phyloP scores from a whole-genome alignment of 1,284 basidiomycete genomes.

The Cryptococcus deneoformans region DNA sequence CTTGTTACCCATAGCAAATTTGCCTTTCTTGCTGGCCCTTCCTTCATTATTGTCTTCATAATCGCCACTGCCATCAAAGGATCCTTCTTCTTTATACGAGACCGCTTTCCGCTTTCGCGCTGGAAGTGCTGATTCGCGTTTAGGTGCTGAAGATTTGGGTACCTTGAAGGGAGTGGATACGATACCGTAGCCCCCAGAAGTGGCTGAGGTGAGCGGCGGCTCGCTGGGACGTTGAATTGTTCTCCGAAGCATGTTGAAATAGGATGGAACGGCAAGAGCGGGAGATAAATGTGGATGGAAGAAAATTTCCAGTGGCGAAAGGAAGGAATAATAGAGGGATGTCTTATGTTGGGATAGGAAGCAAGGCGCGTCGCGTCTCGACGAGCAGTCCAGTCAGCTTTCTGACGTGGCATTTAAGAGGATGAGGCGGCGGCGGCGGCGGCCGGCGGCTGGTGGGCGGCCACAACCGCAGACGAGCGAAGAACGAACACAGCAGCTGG shows the following conservation, averaged over 20 bases:
- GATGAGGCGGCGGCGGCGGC: too few species aligned
- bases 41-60: constrained; percentile 39
- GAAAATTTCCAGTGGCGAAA: not conserved
- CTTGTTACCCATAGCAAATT: constrained; percentile 51
- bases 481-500: not conserved
- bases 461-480: too few species aligned
- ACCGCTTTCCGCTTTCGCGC: constrained; percentile 76
- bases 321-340: not conserved
- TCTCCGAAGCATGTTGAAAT: constrained; percentile 29
- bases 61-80: constrained; percentile 56
- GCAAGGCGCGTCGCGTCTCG: constrained; percentile 1
- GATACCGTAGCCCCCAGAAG: constrained; percentile 42
- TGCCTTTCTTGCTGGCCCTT: constrained; percentile 56
- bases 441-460: too few species aligned
- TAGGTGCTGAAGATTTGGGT: constrained; percentile 55
- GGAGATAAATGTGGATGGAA: not conserved
- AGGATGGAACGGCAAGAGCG: not conserved
- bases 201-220: constrained; percentile 34
- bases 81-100: constrained; percentile 65
- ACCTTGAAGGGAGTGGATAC: constrained; percentile 70
- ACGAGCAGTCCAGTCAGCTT: not conserved
- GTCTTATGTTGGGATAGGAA: not conserved
- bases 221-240: constrained; percentile 30
- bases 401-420: not conserved
- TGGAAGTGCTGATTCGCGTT: constrained; percentile 60